Conservation (phyloP, 768 basidiomycete species). For the Phlegmacium glaucopus region DNA sequence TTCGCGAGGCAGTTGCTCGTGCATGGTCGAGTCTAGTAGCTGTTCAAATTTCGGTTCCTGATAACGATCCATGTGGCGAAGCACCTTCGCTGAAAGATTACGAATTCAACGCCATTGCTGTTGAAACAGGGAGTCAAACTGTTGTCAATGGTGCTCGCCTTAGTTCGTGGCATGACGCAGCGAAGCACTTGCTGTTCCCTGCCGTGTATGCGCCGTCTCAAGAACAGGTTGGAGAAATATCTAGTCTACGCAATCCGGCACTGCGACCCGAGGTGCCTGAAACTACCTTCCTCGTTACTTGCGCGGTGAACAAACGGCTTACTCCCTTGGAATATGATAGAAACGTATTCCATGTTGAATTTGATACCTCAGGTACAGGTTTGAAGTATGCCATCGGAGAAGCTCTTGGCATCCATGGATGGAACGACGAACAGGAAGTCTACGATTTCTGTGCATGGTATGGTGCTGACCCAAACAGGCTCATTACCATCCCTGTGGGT, state of each 20-base stretch:
- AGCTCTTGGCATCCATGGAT: conserved; percentile 95
- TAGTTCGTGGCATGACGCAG: conserved; percentile 80
- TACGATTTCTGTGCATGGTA: conserved; percentile 90
- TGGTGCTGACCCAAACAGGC: conserved; percentile 72
- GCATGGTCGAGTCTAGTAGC: conserved; percentile 72
- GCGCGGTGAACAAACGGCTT: conserved; percentile 89
- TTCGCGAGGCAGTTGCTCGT: conserved; percentile 48
- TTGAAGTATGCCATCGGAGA: conserved; percentile 96
- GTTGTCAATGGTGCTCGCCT: conserved; percentile 59
- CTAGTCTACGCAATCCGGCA: conserved; percentile 58
- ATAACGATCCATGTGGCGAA: conserved; percentile 14
- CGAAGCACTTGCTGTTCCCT: conserved; percentile 87
- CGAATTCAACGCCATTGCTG: conserved; percentile 71
- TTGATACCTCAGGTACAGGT: conserved; percentile 88
- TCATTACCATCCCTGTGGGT: conserved; percentile 79
- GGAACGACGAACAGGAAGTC: conserved; percentile 92
- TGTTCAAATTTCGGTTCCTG: conserved; percentile 31
- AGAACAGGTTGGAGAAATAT: conserved; percentile 35
- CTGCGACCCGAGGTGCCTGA: conserved; percentile 86
- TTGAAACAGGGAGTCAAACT: conserved; percentile 55
- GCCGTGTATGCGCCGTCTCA: conserved; percentile 63
- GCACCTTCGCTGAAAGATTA: conserved; percentile 48
- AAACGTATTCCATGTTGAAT: conserved; percentile 98
- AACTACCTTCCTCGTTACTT: conserved; percentile 90
- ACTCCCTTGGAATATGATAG: conserved; percentile 96